A percentile compares a stretch with the other conserved stretches of the same genome.
phyloP scores from a whole-genome alignment of 495 filamentous ascomycete genomes.

The Penicillium roqueforti region DNA sequence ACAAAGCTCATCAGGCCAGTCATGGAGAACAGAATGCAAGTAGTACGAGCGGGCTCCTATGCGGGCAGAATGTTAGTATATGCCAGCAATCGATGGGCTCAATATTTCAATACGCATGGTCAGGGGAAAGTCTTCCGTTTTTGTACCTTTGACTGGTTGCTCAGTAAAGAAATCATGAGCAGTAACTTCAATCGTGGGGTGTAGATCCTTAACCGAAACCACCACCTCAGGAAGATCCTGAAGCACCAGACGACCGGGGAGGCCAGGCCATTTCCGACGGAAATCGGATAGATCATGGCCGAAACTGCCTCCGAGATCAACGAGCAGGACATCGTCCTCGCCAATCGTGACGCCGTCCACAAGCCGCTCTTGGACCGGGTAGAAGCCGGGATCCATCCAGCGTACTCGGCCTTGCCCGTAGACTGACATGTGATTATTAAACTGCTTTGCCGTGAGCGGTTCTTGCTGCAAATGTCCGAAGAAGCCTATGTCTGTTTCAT shows the following conservation, averaged over 20 bases:
- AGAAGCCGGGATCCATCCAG: slow-evolving; percentile 40
- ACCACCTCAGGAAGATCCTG: slow-evolving; percentile 46
- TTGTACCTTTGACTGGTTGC: slow-evolving; percentile 35
- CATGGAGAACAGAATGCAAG: slow-evolving; percentile 42
- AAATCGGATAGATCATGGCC: slow-evolving; percentile 52
- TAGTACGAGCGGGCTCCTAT: slow-evolving; percentile 36
- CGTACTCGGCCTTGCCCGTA: slow-evolving; percentile 31
- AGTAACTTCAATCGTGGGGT: slow-evolving; percentile 30
- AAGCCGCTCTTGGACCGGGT: slow-evolving; percentile 36
- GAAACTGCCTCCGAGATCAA: slow-evolving; percentile 54
- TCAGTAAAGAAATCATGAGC: slow-evolving; percentile 47
- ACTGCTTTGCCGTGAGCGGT: slow-evolving; percentile 15
- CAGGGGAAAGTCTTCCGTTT: neutral
- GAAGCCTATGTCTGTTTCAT: slow-evolving; percentile 5
- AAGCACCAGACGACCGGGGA: slow-evolving; percentile 48
- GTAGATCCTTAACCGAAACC: slow-evolving; percentile 21
- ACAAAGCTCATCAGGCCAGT: slow-evolving; percentile 42
- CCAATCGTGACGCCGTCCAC: slow-evolving; percentile 13
- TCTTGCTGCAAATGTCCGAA: slow-evolving; percentile 1
- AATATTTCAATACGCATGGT: neutral
- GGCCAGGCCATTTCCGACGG: slow-evolving; percentile 40
- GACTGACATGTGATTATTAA: slow-evolving; percentile 41
- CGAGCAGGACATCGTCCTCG: slow-evolving; percentile 25
- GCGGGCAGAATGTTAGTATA: slow-evolving; percentile 12
- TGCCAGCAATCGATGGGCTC: neutral